Evolutionary conservation across 257 asterid species (phyloP).

Genomic region (Capsicum baccatum): DNA sequence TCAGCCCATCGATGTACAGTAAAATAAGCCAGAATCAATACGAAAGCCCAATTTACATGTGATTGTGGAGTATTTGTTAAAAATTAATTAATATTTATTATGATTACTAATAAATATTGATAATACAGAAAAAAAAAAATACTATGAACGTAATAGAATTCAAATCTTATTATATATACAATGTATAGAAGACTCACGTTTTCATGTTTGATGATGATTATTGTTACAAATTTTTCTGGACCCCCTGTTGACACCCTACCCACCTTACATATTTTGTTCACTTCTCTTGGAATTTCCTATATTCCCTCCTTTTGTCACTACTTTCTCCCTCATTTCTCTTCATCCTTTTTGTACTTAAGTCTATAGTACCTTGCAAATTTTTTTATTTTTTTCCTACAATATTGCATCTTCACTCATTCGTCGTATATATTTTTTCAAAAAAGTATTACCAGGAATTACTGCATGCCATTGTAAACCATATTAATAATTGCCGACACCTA

Average conservation of each 20-base stretch:
- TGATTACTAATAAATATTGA: too few species aligned
- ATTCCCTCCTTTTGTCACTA: constrained; percentile 21
- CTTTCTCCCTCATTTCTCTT: constrained; percentile 2
- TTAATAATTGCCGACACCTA: too few species aligned
- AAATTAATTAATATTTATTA: too few species aligned
- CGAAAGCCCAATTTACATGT: too few species aligned
- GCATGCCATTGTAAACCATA: too few species aligned
- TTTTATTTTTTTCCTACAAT: neutral
- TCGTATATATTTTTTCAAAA: neutral
- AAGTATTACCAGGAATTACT: neutral
- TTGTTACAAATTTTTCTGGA: neutral
- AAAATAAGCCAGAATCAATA: too few species aligned
- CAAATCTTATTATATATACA: neutral
- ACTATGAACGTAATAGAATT: too few species aligned
- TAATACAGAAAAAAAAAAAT: too few species aligned
- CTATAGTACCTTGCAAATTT: neutral
- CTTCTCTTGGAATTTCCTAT: neutral
- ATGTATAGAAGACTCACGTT: constrained; percentile 20
- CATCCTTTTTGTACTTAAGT: neutral
- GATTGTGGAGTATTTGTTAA: too few species aligned
- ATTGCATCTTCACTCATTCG: neutral
- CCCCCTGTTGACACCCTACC: neutral
- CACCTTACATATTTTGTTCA: neutral
- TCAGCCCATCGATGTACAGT: too few species aligned
- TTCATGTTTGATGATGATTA: neutral